Evolutionary conservation across 768 basidiomycete genomes (phyloP).

Genomic region (Russula compacta): DNA sequence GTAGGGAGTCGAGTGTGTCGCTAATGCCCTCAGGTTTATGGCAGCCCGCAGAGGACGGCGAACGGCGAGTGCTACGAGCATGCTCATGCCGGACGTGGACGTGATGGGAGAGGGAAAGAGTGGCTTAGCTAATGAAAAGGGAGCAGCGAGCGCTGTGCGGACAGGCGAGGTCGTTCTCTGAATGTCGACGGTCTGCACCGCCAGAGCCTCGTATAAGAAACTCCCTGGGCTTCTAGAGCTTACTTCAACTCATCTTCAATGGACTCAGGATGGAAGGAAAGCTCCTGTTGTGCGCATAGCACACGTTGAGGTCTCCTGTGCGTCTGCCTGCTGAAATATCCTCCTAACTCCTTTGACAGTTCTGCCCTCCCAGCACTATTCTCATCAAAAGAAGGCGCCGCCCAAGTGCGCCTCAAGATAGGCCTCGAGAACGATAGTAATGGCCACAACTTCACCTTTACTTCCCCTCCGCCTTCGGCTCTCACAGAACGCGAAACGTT

Average conservation of each 20-base stretch:
- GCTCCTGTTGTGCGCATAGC: slow-evolving; percentile 56
- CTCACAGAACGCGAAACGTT: slow-evolving; percentile 69
- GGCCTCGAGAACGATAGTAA: slow-evolving; percentile 57
- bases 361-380: slow-evolving; percentile 49
- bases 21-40: slow-evolving; percentile 9
- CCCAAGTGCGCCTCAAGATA: slow-evolving; percentile 72
- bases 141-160: background rate
- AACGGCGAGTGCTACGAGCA: background rate
- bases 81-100: background rate
- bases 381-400: slow-evolving; percentile 75
- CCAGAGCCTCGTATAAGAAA: slow-evolving; percentile 83
- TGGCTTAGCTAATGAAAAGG: slow-evolving; percentile 13
- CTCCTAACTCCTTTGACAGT: slow-evolving; percentile 3
- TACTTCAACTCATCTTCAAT: slow-evolving; percentile 62
- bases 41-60: background rate
- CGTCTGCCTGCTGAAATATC: slow-evolving; percentile 16
- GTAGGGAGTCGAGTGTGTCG: slow-evolving; percentile 22
- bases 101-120: background rate
- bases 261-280: slow-evolving; percentile 67
- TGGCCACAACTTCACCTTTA: slow-evolving; percentile 79
- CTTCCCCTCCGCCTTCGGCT: slow-evolving; percentile 53
- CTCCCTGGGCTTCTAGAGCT: slow-evolving; percentile 64
- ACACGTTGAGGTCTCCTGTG: slow-evolving; percentile 52
- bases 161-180: slow-evolving; percentile 9
- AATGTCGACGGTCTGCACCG: slow-evolving; percentile 30